Evolutionary conservation across 169 alveolate genomes (phyloP).

Genomic region (Toxoplasma gondii): DNA sequence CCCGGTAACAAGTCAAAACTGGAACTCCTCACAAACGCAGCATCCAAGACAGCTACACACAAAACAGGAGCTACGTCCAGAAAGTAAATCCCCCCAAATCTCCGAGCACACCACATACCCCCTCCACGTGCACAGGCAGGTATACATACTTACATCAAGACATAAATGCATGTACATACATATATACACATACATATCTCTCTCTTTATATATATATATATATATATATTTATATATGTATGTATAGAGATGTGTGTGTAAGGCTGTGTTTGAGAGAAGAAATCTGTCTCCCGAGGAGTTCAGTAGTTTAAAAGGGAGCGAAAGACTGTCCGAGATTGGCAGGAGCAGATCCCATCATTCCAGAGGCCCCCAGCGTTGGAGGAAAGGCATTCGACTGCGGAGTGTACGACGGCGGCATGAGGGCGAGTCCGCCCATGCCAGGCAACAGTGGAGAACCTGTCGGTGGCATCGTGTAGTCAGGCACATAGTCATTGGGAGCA

Average conservation of each 20-base stretch:
- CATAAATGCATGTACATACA: background rate
- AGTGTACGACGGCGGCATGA: conserved; percentile 67
- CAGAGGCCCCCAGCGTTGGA: background rate
- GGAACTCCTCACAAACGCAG: too few relatives aligned
- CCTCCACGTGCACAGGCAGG: too few relatives aligned
- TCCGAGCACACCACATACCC: too few relatives aligned
- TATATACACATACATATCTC: background rate
- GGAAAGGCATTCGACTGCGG: conserved; percentile 15
- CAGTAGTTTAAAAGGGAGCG: background rate
- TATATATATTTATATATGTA: background rate
- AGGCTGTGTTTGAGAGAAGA: background rate
- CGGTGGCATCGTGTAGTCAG: conserved; percentile 68
- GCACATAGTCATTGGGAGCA: conserved; percentile 82
- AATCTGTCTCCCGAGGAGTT: too few relatives aligned
- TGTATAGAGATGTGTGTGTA: background rate
- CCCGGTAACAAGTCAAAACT: too few relatives aligned
- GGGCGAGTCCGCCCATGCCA: conserved; percentile 70
- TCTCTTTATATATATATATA: too few relatives aligned
- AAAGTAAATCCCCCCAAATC: too few relatives aligned
- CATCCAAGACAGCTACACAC: too few relatives aligned
- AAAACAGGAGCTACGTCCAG: too few relatives aligned
- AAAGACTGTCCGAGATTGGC: background rate
- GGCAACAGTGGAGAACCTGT: conserved; percentile 49
- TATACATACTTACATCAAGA: too few relatives aligned
- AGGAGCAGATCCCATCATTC: background rate